phyloP scores from a whole-genome alignment of 2,329 filamentous ascomycete genomes.

The Fusarium hainanense region DNA sequence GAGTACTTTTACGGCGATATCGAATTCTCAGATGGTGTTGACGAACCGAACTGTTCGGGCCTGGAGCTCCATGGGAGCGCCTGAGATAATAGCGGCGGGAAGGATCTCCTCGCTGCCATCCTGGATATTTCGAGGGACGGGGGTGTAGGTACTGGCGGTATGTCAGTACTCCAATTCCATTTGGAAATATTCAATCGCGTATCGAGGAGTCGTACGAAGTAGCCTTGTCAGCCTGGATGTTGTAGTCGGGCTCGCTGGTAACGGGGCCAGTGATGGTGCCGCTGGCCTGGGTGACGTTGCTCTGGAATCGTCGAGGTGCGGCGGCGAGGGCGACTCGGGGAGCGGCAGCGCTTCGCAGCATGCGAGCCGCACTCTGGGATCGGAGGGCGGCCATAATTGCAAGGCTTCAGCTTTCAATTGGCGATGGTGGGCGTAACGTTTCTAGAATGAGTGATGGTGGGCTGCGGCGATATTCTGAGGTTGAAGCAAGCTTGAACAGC shows the following conservation, averaged over 20 bases:
- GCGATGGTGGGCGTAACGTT: slow-evolving; percentile 24
- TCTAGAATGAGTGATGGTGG: slow-evolving; percentile 42
- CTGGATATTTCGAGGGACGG: slow-evolving; percentile 88
- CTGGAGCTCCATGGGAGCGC: slow-evolving; percentile 93
- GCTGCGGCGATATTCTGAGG: slow-evolving; percentile 46
- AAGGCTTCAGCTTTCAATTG: slow-evolving; percentile 45
- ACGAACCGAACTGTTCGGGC: slow-evolving; percentile 90
- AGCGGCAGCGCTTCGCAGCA: slow-evolving; percentile 61
- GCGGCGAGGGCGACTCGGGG: slow-evolving; percentile 54
- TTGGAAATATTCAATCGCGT: slow-evolving; percentile 7
- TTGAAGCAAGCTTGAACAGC: slow-evolving; percentile 46
- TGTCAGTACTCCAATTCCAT: slow-evolving; percentile 34
- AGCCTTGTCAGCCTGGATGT: slow-evolving; percentile 83
- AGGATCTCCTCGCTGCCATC: slow-evolving; percentile 87
- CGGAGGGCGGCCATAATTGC: slow-evolving; percentile 74
- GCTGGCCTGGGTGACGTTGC: slow-evolving; percentile 59
- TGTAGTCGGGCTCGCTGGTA: slow-evolving; percentile 83
- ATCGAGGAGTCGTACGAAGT: slow-evolving; percentile 74
- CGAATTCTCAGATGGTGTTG: background rate
- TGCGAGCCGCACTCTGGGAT: slow-evolving; percentile 62
- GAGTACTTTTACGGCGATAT: background rate
- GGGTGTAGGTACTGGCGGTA: slow-evolving; percentile 80
- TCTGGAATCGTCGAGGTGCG: slow-evolving; percentile 65
- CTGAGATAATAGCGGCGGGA: slow-evolving; percentile 87
- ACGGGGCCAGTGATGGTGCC: slow-evolving; percentile 52